These are phyloP conservation scores for Hypoxylon sp. DNA, from an alignment of 2,329 filamentous ascomycete species.

Conservation along the genomic window DNA sequence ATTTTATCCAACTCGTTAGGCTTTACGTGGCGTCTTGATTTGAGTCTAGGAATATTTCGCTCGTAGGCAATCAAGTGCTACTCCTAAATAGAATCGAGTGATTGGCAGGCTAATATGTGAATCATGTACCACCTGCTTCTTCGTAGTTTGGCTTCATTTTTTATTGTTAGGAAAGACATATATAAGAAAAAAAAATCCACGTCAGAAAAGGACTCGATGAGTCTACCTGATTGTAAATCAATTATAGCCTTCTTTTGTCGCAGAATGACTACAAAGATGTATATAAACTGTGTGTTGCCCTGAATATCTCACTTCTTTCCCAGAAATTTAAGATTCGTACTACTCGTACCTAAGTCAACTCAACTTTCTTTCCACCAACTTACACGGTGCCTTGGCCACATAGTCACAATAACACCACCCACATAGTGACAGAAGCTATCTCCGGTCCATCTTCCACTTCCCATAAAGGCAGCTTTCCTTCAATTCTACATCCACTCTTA, in stretches of 20 bases:
- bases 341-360: neutral
- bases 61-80: constrained; percentile 7
- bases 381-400: neutral
- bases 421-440: neutral
- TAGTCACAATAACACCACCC: neutral
- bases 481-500: neutral
- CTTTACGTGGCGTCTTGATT: constrained; percentile 10
- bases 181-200: neutral
- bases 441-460: neutral
- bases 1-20: neutral
- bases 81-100: neutral
- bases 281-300: neutral
- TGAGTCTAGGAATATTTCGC: neutral
- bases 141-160: neutral
- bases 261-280: neutral
- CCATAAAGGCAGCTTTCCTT: neutral
- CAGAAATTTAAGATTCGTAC: neutral
- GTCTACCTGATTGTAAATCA: neutral
- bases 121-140: neutral
- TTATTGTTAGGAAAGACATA: neutral
- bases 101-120: neutral
- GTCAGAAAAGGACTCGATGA: neutral
- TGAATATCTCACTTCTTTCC: neutral
- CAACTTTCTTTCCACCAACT: neutral
- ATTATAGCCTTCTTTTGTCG: neutral